phyloP scores from a whole-genome alignment of 2,329 filamentous ascomycete genomes.

The Sphaerulina vaccinii region DNA sequence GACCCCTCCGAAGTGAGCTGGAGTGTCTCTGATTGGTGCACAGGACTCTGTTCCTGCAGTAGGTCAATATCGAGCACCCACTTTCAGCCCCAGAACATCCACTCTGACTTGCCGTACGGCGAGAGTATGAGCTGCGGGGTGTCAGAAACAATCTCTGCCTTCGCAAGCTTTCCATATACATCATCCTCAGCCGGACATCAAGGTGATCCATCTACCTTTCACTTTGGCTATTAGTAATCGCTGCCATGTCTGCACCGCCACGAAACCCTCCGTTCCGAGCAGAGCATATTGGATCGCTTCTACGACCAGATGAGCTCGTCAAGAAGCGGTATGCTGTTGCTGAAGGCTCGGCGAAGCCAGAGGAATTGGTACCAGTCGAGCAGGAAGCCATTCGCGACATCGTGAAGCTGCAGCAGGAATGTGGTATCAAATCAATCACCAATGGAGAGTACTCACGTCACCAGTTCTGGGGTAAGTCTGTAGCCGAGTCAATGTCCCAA shows the following conservation, averaged over 20 bases:
- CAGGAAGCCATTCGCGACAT: conserved; percentile 36
- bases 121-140: neutral
- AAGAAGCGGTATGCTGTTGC: conserved; percentile 55
- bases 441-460: conserved; percentile 38
- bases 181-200: conserved; percentile 56
- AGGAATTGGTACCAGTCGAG: conserved; percentile 34
- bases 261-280: conserved; percentile 62
- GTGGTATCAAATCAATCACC: conserved; percentile 35
- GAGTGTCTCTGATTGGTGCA: neutral
- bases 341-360: conserved; percentile 27
- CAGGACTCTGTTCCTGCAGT: neutral
- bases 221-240: neutral
- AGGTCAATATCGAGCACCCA: neutral
- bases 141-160: conserved; percentile 32
- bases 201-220: too few relatives aligned
- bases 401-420: conserved; percentile 37
- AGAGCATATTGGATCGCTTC: conserved; percentile 70
- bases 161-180: neutral
- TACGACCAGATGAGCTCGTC: conserved; percentile 63
- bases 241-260: conserved; percentile 42
- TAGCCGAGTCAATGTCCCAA: too few relatives aligned
- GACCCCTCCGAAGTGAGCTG: too few relatives aligned
- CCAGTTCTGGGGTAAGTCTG: conserved; percentile 36
- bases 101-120: neutral
- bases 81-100: neutral